phyloP scores from a whole-genome alignment of 2,329 filamentous ascomycete species.

The Drechmeria coniospora region DNA sequence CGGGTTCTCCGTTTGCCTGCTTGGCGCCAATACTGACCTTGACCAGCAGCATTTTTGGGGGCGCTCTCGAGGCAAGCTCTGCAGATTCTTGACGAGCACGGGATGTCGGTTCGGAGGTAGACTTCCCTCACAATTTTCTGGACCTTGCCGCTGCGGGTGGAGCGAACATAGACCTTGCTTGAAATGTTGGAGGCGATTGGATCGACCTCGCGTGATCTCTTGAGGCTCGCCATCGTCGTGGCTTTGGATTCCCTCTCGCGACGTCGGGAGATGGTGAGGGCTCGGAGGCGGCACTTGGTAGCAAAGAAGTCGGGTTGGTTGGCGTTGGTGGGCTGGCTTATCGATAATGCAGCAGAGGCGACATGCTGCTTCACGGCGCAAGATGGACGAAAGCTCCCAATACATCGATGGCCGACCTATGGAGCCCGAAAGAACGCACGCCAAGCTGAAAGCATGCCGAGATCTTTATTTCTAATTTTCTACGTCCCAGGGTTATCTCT shows the following conservation, averaged over 20 bases:
- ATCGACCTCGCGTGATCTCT: constrained; percentile 37
- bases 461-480: no score
- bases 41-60: constrained; percentile 63
- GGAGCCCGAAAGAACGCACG: no score
- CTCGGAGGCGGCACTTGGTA: no score
- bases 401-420: no score
- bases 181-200: constrained; percentile 59
- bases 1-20: no score
- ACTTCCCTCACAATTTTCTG: constrained; percentile 97
- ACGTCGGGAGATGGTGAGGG: constrained; percentile 7
- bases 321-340: constrained; percentile 12
- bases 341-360: no score
- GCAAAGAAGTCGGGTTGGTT: no score
- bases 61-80: constrained; percentile 56
- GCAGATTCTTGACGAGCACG: constrained; percentile 88
- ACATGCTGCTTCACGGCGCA: no score
- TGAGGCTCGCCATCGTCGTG: constrained; percentile 47
- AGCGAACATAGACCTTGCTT: constrained; percentile 90
- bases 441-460: no score
- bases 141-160: constrained; percentile 89
- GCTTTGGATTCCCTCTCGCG: not conserved
- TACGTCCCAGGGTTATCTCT: no score
- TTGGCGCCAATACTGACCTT: no score
- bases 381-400: no score
- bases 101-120: constrained; percentile 91